Conservation (phyloP, 2,329 filamentous ascomycete species). For the Ceratocystis destructans region DNA sequence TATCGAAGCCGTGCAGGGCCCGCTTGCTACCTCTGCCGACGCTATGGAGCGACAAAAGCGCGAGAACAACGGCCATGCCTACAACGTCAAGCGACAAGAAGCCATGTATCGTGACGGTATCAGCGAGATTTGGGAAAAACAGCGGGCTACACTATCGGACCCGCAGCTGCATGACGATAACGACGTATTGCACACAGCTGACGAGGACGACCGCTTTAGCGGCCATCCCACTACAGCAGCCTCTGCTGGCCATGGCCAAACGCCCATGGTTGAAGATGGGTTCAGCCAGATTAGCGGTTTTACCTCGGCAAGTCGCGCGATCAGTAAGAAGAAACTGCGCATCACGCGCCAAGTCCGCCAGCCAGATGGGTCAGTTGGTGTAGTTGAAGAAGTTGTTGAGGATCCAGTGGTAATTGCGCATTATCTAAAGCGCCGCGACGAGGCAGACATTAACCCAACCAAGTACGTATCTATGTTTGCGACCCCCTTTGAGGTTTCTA, state of each 20-base stretch:
- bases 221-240: constrained; percentile 32
- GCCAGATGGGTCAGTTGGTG: constrained; percentile 39
- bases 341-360: constrained; percentile 52
- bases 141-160: constrained; percentile 65
- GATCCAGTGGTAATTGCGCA: constrained; percentile 79
- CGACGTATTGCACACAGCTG: constrained; percentile 43
- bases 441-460: constrained; percentile 56
- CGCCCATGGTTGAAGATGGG: constrained; percentile 55
- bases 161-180: constrained; percentile 52
- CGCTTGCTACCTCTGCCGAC: constrained; percentile 57
- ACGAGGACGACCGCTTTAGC: constrained; percentile 57
- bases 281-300: constrained; percentile 63
- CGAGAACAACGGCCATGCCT: constrained; percentile 84
- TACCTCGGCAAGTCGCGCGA: constrained; percentile 47
- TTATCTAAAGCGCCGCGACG: constrained; percentile 67
- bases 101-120: constrained; percentile 86
- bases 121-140: constrained; percentile 79
- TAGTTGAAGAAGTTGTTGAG: constrained; percentile 54
- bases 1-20: constrained; percentile 62
- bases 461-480: constrained; percentile 42
- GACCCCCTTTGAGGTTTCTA: constrained; percentile 24
- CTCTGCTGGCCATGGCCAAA: constrained; percentile 36
- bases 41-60: constrained; percentile 78
- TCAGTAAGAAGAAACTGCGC: constrained; percentile 49
- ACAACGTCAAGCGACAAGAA: constrained; percentile 93